Evolutionary conservation across 1,139 yeast species (phyloP).

Genomic region (Pichia kudriavzevii): DNA sequence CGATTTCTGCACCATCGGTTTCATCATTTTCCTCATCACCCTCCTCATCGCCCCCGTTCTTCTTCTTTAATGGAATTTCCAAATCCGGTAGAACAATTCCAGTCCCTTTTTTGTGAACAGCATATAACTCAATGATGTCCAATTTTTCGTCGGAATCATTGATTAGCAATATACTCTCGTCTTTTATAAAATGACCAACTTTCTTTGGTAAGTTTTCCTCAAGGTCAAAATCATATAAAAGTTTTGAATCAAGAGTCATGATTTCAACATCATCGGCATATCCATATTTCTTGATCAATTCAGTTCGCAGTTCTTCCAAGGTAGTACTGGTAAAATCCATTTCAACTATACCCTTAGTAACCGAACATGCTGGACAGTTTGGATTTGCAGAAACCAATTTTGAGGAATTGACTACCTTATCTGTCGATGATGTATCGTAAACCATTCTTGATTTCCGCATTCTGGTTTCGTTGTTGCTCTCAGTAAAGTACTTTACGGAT

Average conservation of each 20-base stretch:
- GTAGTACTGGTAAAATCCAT: constrained; percentile 29
- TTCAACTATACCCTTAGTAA: constrained; percentile 44
- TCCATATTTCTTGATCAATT: constrained; percentile 40
- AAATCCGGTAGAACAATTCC: constrained; percentile 32
- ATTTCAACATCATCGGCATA: constrained; percentile 65
- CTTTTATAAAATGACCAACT: constrained; percentile 43
- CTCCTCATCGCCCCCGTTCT: not conserved
- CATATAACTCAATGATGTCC: constrained; percentile 63
- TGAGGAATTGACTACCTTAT: constrained; percentile 59
- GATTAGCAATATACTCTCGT: constrained; percentile 57
- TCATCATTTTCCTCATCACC: constrained; percentile 15
- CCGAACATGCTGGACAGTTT: constrained; percentile 67
- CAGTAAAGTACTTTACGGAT: constrained; percentile 48
- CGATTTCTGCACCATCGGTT: constrained; percentile 19
- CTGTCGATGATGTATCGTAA: constrained; percentile 59
- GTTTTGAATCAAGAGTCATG: constrained; percentile 47
- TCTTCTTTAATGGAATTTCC: constrained; percentile 18
- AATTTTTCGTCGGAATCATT: constrained; percentile 71
- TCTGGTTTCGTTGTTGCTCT: constrained; percentile 16
- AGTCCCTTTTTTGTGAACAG: constrained; percentile 27
- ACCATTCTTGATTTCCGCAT: constrained; percentile 42
- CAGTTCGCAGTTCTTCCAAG: constrained; percentile 39
- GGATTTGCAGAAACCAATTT: constrained; percentile 53
- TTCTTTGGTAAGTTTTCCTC: constrained; percentile 61
- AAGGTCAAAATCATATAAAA: constrained; percentile 81